Percentiles rank a stretch among this genome's conserved stretches.
phyloP scores from a whole-genome alignment of 2,329 filamentous ascomycete genomes.

The Pyrenophora seminiperda region DNA sequence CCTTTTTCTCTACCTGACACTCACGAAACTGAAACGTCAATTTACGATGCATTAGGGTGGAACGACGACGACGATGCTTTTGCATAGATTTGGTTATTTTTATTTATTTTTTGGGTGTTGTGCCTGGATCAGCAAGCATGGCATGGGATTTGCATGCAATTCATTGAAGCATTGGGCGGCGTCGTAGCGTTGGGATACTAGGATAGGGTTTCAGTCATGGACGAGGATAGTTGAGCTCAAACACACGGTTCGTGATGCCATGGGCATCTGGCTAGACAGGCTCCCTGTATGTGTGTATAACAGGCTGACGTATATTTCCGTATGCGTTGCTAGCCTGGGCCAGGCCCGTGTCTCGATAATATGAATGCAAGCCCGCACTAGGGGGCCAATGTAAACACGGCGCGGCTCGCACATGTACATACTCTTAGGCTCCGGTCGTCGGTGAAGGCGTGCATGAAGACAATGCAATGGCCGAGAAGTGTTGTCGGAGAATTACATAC shows the following conservation, averaged over 20 bases:
- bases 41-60: conserved; percentile 55
- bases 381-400: background rate
- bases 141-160: conserved; percentile 21
- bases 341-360: background rate
- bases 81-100: conserved; percentile 15
- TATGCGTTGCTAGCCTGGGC: background rate
- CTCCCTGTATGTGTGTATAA: conserved; percentile 1
- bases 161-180: conserved; percentile 27
- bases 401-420: background rate
- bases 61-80: conserved; percentile 49
- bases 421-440: too few relatives aligned
- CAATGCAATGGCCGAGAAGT: background rate
- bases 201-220: conserved; percentile 2
- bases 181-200: conserved; percentile 1
- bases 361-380: conserved; percentile 2
- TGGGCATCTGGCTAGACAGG: background rate
- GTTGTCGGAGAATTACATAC: conserved; percentile 1
- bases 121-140: conserved; percentile 42
- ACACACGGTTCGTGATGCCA: conserved; percentile 1
- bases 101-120: conserved; percentile 10
- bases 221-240: background rate
- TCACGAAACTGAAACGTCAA: conserved; percentile 29
- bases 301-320: background rate
- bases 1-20: conserved; percentile 17
- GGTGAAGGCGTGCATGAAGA: too few relatives aligned